Base-by-base conservation (phyloP, 1,139 yeast genomes). In the Candida neerlandica region DNA sequence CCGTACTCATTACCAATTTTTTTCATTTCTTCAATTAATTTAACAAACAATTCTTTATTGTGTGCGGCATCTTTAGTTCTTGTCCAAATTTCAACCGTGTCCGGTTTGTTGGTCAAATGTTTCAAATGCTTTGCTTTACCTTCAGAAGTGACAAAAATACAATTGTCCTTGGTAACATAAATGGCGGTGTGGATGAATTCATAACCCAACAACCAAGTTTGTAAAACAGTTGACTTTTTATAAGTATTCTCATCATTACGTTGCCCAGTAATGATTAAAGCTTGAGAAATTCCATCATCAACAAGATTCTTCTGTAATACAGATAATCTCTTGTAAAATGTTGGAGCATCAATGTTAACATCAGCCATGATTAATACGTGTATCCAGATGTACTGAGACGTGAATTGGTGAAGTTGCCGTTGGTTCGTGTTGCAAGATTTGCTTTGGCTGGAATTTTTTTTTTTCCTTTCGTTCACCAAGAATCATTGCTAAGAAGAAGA, bases 171-270 rank as follows among this genome's bases (percentile, higher is more conserved):
- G 5, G 89, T 81, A 52, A 92, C 72, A 47, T 80, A 83, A 51
- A 94, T 70, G 41, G 85, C 85, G 1, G 98, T 91, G 50, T 96
- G 95, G 19, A 96, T 96, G 63, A 94, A 92, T 65, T 95, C 98
- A 65, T 92, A 94, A 5, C 98, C 97, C 51, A 94, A 73, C 51
- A 94, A 74, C 98, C 98, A 94, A 45, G 87, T 87, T 65, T 92
- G 98, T 44, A 92, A 70, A 45, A 89, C 88, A 0, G 96, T 86
- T 11, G 96, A 86, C 68, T 90, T 90, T 64, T 89, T 90, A 69
- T 90, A 92, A 42, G 97, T 96, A 64, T 91, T 89, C 55, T 87
- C 94, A 51, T 89, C 95, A 62, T 89, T 91, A 40, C 88, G 76
- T 10, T 94, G 89, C 10, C 97, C 97, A 45, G 88, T 86, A 11